phyloP scores from a whole-genome alignment of 495 filamentous ascomycete genomes.

The Penicillium simplicissimum region DNA sequence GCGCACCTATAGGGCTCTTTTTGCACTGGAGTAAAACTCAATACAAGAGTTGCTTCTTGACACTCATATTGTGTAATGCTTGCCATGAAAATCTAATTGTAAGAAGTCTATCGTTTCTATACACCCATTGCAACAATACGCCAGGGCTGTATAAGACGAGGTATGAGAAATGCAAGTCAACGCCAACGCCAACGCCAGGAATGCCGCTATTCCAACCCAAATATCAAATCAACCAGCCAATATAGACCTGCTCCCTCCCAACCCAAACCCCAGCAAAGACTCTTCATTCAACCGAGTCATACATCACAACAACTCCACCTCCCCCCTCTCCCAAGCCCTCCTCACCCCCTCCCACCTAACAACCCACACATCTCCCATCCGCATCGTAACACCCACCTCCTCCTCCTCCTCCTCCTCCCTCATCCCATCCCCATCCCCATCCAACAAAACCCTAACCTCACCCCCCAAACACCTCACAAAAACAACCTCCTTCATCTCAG shows the following conservation, averaged over 20 bases:
- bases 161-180: constrained; percentile 2
- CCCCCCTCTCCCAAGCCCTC: constrained; percentile 66
- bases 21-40: neutral
- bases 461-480: constrained; percentile 75
- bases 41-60: neutral
- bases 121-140: neutral
- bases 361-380: constrained; percentile 83
- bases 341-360: constrained; percentile 83
- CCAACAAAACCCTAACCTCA: constrained; percentile 54
- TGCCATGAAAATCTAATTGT: neutral
- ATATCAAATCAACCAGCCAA: neutral
- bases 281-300: neutral
- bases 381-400: constrained; percentile 58
- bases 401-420: too few species aligned
- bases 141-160: neutral
- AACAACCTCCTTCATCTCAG: constrained; percentile 78
- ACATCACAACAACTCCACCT: constrained; percentile 78
- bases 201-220: constrained; percentile 7
- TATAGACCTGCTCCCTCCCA: neutral
- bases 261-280: too few species aligned
- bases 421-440: constrained; percentile 56
- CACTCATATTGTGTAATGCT: neutral
- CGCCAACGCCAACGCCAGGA: constrained; percentile 15
- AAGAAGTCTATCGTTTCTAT: neutral
- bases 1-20: neutral